Percentiles rank a stretch among this genome's conserved stretches.
phyloP scores from a whole-genome alignment of 495 filamentous ascomycete species.

The Aspergillus homomorphus region DNA sequence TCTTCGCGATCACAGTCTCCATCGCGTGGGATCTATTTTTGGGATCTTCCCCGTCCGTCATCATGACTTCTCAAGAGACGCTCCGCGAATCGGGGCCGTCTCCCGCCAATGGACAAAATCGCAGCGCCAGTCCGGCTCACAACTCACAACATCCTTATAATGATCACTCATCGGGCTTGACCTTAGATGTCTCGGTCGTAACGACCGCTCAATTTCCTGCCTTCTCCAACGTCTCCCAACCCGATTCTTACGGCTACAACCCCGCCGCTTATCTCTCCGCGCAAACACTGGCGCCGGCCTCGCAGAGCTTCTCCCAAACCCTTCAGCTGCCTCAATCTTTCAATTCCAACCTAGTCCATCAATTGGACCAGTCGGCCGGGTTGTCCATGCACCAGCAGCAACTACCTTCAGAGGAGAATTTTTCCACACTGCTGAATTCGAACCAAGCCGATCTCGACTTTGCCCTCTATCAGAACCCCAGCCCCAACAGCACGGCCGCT shows the following conservation, averaged over 20 bases:
- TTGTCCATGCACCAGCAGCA: conserved; percentile 21
- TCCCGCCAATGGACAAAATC: conserved; percentile 30
- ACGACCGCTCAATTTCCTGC: conserved; percentile 26
- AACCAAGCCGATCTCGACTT: conserved; percentile 40
- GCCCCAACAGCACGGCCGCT: conserved; percentile 29
- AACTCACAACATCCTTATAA: conserved; percentile 38
- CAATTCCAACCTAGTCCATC: conserved; percentile 34
- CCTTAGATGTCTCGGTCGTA: conserved; percentile 39
- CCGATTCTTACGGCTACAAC: conserved; percentile 34
- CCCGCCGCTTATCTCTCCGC: conserved; percentile 30
- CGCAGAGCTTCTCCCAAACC: conserved; percentile 29
- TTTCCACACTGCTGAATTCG: conserved; percentile 38
- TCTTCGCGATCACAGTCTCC: conserved; percentile 18
- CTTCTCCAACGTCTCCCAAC: conserved; percentile 14
- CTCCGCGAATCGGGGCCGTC: conserved; percentile 29
- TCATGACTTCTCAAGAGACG: conserved; percentile 40
- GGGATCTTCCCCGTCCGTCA: conserved; percentile 14
- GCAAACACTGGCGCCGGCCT: conserved; percentile 28
- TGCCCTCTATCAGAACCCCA: conserved; percentile 37
- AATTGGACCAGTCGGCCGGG: conserved; percentile 31
- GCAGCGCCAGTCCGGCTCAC: conserved; percentile 42
- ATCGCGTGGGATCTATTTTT: conserved; percentile 29
- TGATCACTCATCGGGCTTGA: conserved; percentile 33
- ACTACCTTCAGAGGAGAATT: conserved; percentile 34
- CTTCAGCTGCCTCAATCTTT: conserved; percentile 41